Base-by-base conservation (phyloP, 345 rosid genomes). In the Eucalyptus microcorys region DNA sequence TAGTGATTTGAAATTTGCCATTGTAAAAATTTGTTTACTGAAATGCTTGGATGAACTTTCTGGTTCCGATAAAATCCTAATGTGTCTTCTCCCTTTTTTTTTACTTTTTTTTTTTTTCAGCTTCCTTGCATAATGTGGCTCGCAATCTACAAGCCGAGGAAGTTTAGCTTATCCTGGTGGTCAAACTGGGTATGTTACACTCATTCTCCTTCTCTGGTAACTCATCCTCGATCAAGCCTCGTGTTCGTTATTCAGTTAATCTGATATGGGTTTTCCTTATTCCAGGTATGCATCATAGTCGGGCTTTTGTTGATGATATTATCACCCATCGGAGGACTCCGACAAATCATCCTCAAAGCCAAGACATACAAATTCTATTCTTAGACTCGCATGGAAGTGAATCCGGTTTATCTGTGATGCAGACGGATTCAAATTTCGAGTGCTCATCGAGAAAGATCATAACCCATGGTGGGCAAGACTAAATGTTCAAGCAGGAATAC, bases 71-170 rank as follows among this genome's bases (percentile, higher is more conserved):
- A 42, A 7, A 89, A 16, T 55, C 66, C 52, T 88, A 84, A 86
- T 68, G 4, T 21, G 24, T 87, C 30, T 50, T 47, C 34, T 47
- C 49, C 2, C 53, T 26, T 3, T 86, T 37, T 52, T 86, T 85
- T 83, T 49, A n/a, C n/a, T n/a, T n/a, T n/a, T n/a, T n/a, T 50
- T 16, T 17, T 50, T 50, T 50, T 50, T 17, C 89, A 97, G 99
- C 96, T 97, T 19, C 98, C 98, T 86, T 95, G 97, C 92, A 87
- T 95, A 47, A 97, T 96, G 87, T 96, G 97, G 98, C 94, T 97
- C 50, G 89, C 94, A 15, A 87, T 97, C 90, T 90, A 93, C 91
- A 97, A 97, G 90, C 98, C 97, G 14, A 96, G 43, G 92, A 94
- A 49, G 91, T 97, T 89, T 71, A 40, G 98, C 91, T 90, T 92